Evolutionary conservation across 139 green algal species (phyloP), one percentile per base, ranked within the genome.

Genomic region (Microglena sp.): DNA sequence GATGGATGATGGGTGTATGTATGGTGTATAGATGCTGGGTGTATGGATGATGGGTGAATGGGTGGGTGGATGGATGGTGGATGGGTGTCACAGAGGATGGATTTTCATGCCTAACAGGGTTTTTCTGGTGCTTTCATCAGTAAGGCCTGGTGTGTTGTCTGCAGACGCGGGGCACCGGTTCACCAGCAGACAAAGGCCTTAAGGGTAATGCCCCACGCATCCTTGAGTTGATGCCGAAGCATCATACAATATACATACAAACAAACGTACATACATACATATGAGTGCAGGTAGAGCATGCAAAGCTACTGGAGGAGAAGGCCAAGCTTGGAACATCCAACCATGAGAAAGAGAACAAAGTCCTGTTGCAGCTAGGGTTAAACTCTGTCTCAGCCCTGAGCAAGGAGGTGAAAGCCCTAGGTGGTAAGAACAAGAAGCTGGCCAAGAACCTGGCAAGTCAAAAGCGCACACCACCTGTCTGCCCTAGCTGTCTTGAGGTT

Each of bases 241-340:
- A 50, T 50, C 40, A 11, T 50, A 24, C 40, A 50, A 50, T 18
- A 11, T 50, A 18, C 40, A 50, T 18, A 11, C 40, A 11, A 24
- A 18, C 40, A 11, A 11, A 24, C 15, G 11, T 50, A 24, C 40
- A 50, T 18, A 18, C 40, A 50, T 18, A 50, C 40, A 18, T 50
- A 11, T 50, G 15, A 11, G 50, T 64, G 31, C 57, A 72, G 43
- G 66, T 62, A 3, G 55, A 40, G 29, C 66, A 72, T 34, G 66
- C 66, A 8, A 26, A 66, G 36, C 27, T 62, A 21, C 40, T 72
- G 3, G 66, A 31, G 32, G 5, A 18, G 1, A 60, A 35, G 5
- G 56, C 56, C 1, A n/a, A n/a, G n/a, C n/a, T n/a, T n/a, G n/a
- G n/a, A n/a, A n/a, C n/a, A n/a, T n/a, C n/a, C n/a, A n/a, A n/a